Evolutionary conservation across 163 green algal genomes (phyloP), one percentile per base, ranked within the genome.

Genomic region (Prototheca cutis): DNA sequence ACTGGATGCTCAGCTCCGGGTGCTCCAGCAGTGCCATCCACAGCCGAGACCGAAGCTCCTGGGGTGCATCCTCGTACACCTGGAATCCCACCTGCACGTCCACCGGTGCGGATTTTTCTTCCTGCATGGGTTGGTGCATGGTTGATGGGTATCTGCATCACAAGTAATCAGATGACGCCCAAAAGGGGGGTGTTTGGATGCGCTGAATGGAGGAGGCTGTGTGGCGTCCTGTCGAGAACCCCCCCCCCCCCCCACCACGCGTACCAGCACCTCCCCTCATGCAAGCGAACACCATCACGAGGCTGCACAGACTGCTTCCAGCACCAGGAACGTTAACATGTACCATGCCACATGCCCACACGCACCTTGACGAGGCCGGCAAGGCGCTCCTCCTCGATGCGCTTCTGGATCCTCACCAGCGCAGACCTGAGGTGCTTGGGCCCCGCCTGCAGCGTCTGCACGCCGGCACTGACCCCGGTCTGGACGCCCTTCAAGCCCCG

Each of bases 31-130:
- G 57, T 4, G 81, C 84, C 42, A 85, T 76, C 86, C 86, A 95
- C 54, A 95, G 76, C 8, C 86, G 72, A 3, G 73, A 80, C 3
- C 87, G 71, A 51, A 95, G 62, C 66, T 95, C 85, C 68, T 93
- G n/a, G 57, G 70, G 80, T 4, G 79, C 73, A 34, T 87, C 79
- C 59, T 87, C 74, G 52, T 75, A 83, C 48, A 90, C 53, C 53
- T 79, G 58, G 40, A 72, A 69, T 1, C 78, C 83, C 10, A 89
- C 75, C 69, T 91, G 82, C 40, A 92, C 80, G 48, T 92, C 84
- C 40, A 92, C 80, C 0, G 70, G 75, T 23, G 76, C 49, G 34
- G 83, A 72, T 15, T 70, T 58, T 53, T 82, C 55, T 32, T 77
- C 71, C 73, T n/a, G n/a, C n/a, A n/a, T n/a, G n/a, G n/a, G n/a